Percentiles rank a stretch among this genome's conserved stretches.
Conservation (phyloP, 106 monocot species). For the Apostasia shenzhenica region DNA sequence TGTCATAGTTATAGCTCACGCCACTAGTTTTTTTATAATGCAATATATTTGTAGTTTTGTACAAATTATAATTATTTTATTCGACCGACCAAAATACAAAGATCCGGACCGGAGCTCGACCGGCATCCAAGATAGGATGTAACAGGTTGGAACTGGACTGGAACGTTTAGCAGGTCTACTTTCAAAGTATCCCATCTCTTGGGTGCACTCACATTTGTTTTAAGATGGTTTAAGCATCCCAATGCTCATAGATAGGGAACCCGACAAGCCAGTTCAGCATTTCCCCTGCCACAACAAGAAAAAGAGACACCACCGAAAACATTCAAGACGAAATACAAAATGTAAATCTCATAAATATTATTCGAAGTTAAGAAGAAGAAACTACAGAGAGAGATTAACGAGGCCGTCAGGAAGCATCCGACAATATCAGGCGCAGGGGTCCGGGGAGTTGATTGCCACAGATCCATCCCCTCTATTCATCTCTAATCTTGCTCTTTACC, state of each 20-base stretch:
- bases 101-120: too few species aligned
- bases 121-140: too few species aligned
- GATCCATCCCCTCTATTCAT: conserved; percentile 53
- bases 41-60: too few species aligned
- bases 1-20: too few species aligned
- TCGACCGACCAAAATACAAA: too few species aligned
- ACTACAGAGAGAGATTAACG: conserved; percentile 82
- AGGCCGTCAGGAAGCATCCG: conserved; percentile 75
- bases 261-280: conserved; percentile 74
- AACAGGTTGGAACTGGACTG: too few species aligned
- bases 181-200: too few species aligned
- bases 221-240: conserved; percentile 86
- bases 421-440: conserved; percentile 97
- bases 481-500: conserved; percentile 81
- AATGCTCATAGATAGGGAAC: conserved; percentile 65
- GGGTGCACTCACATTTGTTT: conserved; percentile 66
- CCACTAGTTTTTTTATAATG: too few species aligned
- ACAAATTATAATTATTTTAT: too few species aligned
- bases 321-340: neutral
- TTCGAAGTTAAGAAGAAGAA: conserved; percentile 4
- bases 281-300: conserved; percentile 48
- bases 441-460: conserved; percentile 98
- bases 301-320: too few species aligned
- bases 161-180: too few species aligned
- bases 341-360: too few species aligned